Percentiles rank a stretch among this genome's conserved stretches.
These are phyloP conservation scores for Avena insularis DNA, from an alignment of 176 grass and related monocot genomes.

Conservation along the genomic window DNA sequence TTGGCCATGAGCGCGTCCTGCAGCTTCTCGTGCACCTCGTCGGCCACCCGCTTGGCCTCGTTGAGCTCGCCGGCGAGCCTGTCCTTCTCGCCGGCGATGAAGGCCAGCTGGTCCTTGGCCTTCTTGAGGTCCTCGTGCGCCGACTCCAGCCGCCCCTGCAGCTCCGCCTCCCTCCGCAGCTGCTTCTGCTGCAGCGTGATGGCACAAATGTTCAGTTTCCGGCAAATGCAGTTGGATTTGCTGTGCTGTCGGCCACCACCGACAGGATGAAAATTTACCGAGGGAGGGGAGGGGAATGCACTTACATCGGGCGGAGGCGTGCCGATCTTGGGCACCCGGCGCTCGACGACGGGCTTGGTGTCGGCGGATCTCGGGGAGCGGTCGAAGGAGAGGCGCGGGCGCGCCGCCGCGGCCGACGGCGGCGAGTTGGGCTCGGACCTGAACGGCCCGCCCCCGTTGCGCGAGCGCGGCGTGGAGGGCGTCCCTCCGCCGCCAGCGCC, in stretches of 20 bases:
- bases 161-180: slow-evolving; percentile 51
- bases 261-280: background rate
- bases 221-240: background rate
- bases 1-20: slow-evolving; percentile 74
- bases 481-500: slow-evolving; percentile 22
- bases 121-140: slow-evolving; percentile 79
- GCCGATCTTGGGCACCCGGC: slow-evolving; percentile 74
- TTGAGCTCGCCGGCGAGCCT: slow-evolving; percentile 64
- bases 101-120: slow-evolving; percentile 72
- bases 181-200: slow-evolving; percentile 73
- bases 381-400: slow-evolving; percentile 88
- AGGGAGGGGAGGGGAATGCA: background rate
- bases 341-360: slow-evolving; percentile 71
- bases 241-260: too few relatives aligned
- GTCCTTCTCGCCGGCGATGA: slow-evolving; percentile 70
- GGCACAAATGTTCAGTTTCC: background rate
- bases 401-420: slow-evolving; percentile 46
- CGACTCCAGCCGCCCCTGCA: slow-evolving; percentile 68
- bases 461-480: slow-evolving; percentile 67
- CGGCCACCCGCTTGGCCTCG: slow-evolving; percentile 64
- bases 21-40: slow-evolving; percentile 79
- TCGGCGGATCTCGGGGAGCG: slow-evolving; percentile 82
- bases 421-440: slow-evolving; percentile 75
- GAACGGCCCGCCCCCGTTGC: slow-evolving; percentile 55
- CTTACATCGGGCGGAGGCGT: slow-evolving; percentile 85